These are phyloP conservation scores for Kitagawia praeruptora DNA, from an alignment of 129 eudicot genomes.

Conservation along the genomic window DNA sequence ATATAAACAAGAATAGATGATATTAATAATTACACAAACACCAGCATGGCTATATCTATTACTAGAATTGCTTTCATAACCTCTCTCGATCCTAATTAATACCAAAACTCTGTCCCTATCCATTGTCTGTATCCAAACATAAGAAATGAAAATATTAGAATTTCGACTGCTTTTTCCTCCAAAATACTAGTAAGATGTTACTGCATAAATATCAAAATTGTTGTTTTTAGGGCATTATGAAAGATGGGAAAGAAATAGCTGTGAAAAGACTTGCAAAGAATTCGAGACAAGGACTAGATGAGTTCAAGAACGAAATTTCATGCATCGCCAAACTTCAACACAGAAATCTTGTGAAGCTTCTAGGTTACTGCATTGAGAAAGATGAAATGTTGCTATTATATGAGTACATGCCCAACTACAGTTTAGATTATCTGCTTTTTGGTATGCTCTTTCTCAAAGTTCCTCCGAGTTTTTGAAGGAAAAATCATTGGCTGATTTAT, in stretches of 20 bases:
- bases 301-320: conserved; percentile 7
- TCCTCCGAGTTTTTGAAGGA: neutral
- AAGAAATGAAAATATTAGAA: no score
- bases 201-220: neutral
- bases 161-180: no score
- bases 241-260: conserved; percentile 1
- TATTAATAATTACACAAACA: no score
- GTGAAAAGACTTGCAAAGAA: conserved; percentile 3
- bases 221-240: neutral
- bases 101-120: no score
- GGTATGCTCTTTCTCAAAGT: neutral
- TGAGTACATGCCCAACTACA: conserved; percentile 5
- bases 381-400: conserved; percentile 10
- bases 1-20: no score
- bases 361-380: conserved; percentile 21
- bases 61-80: no score
- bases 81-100: no score
- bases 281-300: conserved; percentile 1
- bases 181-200: neutral
- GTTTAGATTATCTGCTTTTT: neutral
- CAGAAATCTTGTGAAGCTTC: conserved; percentile 23
- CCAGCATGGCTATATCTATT: neutral
- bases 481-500: neutral
- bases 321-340: conserved; percentile 22
- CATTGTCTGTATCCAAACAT: no score